Evolutionary conservation across 2,329 filamentous ascomycete genomes (phyloP), one percentile per base, ranked within the genome.

Genomic region (Bisporella sp.): DNA sequence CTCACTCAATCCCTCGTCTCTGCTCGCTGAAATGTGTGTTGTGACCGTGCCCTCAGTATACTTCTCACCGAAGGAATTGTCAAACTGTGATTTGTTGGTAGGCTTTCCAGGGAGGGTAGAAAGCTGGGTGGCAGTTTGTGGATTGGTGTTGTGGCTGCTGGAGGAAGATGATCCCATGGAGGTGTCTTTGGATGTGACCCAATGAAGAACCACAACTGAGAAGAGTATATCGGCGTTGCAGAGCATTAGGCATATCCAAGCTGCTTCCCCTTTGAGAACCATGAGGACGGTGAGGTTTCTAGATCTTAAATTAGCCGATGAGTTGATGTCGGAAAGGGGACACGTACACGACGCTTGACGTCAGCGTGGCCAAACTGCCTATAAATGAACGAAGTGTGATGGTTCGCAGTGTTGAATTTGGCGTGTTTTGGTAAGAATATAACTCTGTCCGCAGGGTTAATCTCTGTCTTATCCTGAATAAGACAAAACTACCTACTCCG

Each of bases 201-300:
- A 84, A 56, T 83, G 79, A 41, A 84, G 72, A 12, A 84, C 75
- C 4, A 80, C 58, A 21, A 77, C 75, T 11, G 75, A 79, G 64
- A 83, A 81, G 32, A 82, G 70, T 11, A 82, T 75, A 60, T 85
- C 81, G 54, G 73, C 72, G 59, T 84, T 84, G 60, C 81, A 85
- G 59, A 78, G 80, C 69, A 82, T 79, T 4, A 85, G 71, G 56
- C 80, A 85, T 2, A 85, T 73, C 80, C 81, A 85, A 3, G 76
- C 81, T 2, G 77, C 79, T 60, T 84, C 81, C 8, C 81, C 81
- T 29, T 78, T 66, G 2, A 84, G 71, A 1, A 71, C 71, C 70
- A 81, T 76, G 1, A 84, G 65, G 0, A 84, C 72, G 3, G 75
- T 73, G 2, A 85, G 64, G 59, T 85, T 85, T 4, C 78, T 81